phyloP scores from a whole-genome alignment of 1,284 basidiomycete species.

The Tilletia walkeri region DNA sequence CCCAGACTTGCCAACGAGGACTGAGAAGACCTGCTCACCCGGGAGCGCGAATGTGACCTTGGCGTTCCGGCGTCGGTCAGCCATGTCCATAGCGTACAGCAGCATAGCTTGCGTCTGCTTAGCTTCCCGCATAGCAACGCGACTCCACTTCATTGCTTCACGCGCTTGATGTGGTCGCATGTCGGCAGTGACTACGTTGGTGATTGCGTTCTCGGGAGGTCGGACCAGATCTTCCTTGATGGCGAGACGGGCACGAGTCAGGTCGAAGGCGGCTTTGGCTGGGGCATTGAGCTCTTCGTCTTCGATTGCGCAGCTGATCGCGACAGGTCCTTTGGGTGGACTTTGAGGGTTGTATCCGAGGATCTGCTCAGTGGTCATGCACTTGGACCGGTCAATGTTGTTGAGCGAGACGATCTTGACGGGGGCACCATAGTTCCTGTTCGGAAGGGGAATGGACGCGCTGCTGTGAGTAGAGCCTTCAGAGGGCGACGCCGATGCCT shows the following conservation, averaged over 20 bases:
- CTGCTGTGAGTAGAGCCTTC: too few relatives aligned
- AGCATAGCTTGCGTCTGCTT: slow-evolving; percentile 15
- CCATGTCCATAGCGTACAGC: slow-evolving; percentile 11
- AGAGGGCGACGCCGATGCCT: too few relatives aligned
- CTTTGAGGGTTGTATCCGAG: not conserved
- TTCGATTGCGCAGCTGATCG: slow-evolving; percentile 14
- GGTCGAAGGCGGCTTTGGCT: not conserved
- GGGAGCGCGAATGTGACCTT: slow-evolving; percentile 3
- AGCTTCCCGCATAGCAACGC: slow-evolving; percentile 6
- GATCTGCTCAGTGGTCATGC: slow-evolving; percentile 6
- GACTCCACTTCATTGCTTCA: slow-evolving; percentile 7
- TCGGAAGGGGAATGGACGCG: too few relatives aligned
- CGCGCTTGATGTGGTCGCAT: not conserved
- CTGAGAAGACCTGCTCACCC: not conserved
- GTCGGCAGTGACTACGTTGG: slow-evolving; percentile 11
- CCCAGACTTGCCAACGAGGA: not conserved
- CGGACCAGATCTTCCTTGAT: not conserved
- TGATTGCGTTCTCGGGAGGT: slow-evolving; percentile 11
- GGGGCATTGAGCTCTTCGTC: slow-evolving; percentile 1
- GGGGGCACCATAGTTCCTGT: not conserved
- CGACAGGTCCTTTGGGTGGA: not conserved
- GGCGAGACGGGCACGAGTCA: not conserved
- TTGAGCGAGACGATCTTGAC: slow-evolving; percentile 9
- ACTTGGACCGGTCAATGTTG: slow-evolving; percentile 14
- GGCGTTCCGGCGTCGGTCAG: not conserved